Percentiles rank a stretch among this genome's conserved stretches.
Conservation (phyloP, 2,329 filamentous ascomycete genomes). For the Xylaria sp. region DNA sequence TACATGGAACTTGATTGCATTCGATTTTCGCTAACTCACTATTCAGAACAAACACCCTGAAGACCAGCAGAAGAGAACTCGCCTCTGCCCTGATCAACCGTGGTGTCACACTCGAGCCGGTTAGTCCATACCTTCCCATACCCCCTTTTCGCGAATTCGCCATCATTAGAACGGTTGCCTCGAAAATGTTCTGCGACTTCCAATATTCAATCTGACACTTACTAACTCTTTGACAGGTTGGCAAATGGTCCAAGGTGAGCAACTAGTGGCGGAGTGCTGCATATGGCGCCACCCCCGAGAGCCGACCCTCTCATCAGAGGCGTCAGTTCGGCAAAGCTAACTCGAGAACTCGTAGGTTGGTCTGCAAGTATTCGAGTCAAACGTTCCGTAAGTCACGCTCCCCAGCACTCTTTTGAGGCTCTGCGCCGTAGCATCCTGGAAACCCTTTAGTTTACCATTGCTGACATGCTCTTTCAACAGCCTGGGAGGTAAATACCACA, state of each 20-base stretch:
- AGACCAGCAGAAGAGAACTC: constrained; percentile 69
- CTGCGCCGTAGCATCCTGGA: not conserved
- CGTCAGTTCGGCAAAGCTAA: not conserved
- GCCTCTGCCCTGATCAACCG: constrained; percentile 43
- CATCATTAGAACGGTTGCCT: not conserved
- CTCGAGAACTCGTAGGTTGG: constrained; percentile 47
- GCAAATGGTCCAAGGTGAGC: constrained; percentile 86
- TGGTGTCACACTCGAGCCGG: constrained; percentile 90
- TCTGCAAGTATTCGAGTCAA: constrained; percentile 90
- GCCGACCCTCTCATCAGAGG: too few relatives aligned
- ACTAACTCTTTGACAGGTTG: constrained; percentile 41
- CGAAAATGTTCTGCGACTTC: too few relatives aligned
- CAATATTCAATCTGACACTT: too few relatives aligned
- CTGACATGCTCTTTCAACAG: constrained; percentile 7
- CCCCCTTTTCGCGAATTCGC: not conserved
- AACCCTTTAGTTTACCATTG: not conserved
- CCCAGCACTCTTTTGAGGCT: not conserved
- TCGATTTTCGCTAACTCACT: not conserved
- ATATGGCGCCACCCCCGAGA: not conserved
- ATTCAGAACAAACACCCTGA: constrained; percentile 79
- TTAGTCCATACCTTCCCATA: not conserved
- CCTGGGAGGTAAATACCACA: constrained; percentile 14
- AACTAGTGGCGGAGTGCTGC: not conserved
- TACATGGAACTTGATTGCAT: not conserved
- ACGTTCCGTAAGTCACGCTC: constrained; percentile 29